Evolutionary conservation across 352 stramenopile species (phyloP).

Genomic region (Phytopythium vexans): DNA sequence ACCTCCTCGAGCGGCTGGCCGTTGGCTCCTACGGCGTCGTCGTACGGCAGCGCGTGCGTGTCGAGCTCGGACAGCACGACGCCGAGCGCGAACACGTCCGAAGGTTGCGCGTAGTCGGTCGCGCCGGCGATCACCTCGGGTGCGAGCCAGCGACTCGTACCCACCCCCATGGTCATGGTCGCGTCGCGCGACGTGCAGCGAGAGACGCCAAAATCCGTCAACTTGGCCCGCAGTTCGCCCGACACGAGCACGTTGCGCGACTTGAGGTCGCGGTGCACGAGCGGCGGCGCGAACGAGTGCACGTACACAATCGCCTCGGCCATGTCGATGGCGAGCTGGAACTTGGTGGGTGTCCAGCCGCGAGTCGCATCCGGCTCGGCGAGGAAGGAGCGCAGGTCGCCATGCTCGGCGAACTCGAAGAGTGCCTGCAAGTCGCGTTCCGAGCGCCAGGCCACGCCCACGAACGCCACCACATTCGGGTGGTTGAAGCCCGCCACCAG

Average conservation of each 20-base stretch:
- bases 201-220: slow-evolving; percentile 29
- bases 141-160: slow-evolving; percentile 57
- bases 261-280: slow-evolving; percentile 37
- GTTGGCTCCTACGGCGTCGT: slow-evolving; percentile 7
- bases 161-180: slow-evolving; percentile 39
- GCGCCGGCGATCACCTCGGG: slow-evolving; percentile 59
- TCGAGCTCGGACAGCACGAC: slow-evolving; percentile 63
- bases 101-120: slow-evolving; percentile 41
- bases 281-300: slow-evolving; percentile 23
- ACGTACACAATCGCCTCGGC: slow-evolving; percentile 38
- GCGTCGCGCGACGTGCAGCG: slow-evolving; percentile 16
- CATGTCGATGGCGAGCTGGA: slow-evolving; percentile 32
- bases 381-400: slow-evolving; percentile 39
- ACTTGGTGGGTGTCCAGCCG: slow-evolving; percentile 23
- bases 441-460: slow-evolving; percentile 46
- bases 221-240: slow-evolving; percentile 18
- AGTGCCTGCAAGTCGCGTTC: slow-evolving; percentile 38
- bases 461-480: slow-evolving; percentile 26
- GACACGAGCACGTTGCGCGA: slow-evolving; percentile 30
- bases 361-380: slow-evolving; percentile 4
- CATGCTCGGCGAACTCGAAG: slow-evolving; percentile 49
- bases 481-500: slow-evolving; percentile 34
- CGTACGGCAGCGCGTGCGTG: slow-evolving; percentile 47
- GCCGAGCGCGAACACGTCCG: slow-evolving; percentile 56
- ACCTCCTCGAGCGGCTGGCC: too few species aligned